Evolutionary conservation across 495 filamentous ascomycete species (phyloP).

Genomic region (Daldinia loculata): DNA sequence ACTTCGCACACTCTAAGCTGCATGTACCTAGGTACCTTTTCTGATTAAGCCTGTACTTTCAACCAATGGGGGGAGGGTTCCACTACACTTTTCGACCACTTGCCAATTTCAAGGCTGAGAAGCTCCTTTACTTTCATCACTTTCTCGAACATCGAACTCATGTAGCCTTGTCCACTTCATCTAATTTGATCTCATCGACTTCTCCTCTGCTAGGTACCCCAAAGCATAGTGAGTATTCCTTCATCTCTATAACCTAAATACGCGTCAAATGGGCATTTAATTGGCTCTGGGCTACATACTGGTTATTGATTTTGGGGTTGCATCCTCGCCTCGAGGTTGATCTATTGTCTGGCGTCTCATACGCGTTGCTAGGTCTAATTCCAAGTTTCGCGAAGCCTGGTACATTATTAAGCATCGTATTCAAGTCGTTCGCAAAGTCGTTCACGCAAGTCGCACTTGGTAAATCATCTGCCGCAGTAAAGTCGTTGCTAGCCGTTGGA

Average conservation of each 20-base stretch:
- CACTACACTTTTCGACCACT: conserved; percentile 6
- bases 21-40: neutral
- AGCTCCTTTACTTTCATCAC: conserved; percentile 2
- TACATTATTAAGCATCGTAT: neutral
- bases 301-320: neutral
- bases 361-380: neutral
- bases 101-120: conserved; percentile 28
- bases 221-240: neutral
- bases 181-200: neutral
- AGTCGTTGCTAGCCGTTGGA: neutral
- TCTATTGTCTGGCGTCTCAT: neutral
- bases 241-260: neutral
- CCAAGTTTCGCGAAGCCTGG: neutral
- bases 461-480: neutral
- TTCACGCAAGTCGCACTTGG: neutral
- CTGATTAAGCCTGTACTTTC: neutral
- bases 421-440: neutral
- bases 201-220: neutral
- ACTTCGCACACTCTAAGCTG: neutral
- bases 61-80: conserved; percentile 9
- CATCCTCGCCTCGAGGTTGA: neutral
- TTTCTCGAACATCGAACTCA: neutral
- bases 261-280: neutral
- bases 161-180: conserved; percentile 14
- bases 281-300: neutral